These are phyloP conservation scores for Fragilaria radians DNA, from an alignment of 108 stramenopile genomes.

Conservation along the genomic window DNA sequence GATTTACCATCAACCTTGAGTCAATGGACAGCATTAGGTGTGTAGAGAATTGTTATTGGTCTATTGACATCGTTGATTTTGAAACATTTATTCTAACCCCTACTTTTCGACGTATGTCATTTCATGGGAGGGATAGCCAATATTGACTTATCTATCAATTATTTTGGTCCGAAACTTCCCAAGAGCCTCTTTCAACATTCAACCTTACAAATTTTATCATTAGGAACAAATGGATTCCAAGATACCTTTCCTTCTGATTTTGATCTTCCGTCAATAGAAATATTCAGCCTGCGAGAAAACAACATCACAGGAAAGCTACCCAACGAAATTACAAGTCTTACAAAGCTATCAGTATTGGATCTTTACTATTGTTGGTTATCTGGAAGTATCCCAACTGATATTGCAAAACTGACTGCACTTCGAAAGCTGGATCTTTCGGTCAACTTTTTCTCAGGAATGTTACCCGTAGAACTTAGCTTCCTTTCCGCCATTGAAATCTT, in stretches of 20 bases:
- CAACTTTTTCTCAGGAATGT: slow-evolving; percentile 29
- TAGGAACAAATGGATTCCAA: background rate
- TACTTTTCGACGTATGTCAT: too few species aligned
- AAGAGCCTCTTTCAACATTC: background rate
- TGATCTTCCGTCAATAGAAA: background rate
- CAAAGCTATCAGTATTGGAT: background rate
- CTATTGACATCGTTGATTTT: background rate
- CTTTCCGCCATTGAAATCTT: slow-evolving; percentile 25
- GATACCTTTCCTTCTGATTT: background rate
- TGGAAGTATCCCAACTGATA: slow-evolving; percentile 37
- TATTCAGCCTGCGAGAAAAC: slow-evolving; percentile 13
- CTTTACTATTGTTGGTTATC: slow-evolving; percentile 6
- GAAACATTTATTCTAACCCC: background rate
- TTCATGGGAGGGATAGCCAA: too few species aligned
- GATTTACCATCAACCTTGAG: background rate
- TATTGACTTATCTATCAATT: background rate
- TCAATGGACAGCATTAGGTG: background rate
- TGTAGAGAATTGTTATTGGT: too few species aligned
- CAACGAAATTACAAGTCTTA: slow-evolving; percentile 13
- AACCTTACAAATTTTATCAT: background rate
- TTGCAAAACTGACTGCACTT: slow-evolving; percentile 10
- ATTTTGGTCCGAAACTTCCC: background rate
- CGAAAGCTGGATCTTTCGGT: slow-evolving; percentile 10
- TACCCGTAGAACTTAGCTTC: slow-evolving; percentile 36
- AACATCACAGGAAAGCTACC: slow-evolving; percentile 21